Conservation (phyloP, 73 alveolate genomes). For the Paramecium pentaurelia region DNA sequence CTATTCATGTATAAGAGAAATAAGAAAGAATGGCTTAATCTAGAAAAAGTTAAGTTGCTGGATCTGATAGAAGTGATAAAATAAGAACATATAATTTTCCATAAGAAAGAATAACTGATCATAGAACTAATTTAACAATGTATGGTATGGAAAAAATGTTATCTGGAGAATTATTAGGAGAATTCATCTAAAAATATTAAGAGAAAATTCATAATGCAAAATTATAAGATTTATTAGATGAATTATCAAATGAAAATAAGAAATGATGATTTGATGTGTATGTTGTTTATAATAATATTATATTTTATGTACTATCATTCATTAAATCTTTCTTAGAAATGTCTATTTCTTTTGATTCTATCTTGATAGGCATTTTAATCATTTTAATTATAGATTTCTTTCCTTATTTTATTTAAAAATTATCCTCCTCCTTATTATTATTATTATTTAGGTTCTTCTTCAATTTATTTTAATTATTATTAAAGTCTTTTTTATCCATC, state of each 20-base stretch:
- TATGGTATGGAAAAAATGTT: conserved; percentile 81
- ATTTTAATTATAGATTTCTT: background rate
- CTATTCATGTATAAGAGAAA: conserved; percentile 51
- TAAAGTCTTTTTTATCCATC: background rate
- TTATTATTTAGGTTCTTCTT: background rate
- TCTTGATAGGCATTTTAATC: background rate
- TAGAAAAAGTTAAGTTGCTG: conserved; percentile 61
- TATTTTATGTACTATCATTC: background rate
- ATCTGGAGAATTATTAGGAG: conserved; percentile 66
- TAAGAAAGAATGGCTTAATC: conserved; percentile 44
- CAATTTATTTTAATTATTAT: background rate
- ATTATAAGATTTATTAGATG: background rate
- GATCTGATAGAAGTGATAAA: conserved; percentile 83
- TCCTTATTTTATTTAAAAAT: conserved; percentile 2
- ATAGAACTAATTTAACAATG: conserved; percentile 70
- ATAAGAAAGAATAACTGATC: conserved; percentile 87
- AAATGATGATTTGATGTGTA: background rate
- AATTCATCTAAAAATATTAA: background rate
- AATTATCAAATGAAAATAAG: background rate
- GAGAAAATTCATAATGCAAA: conserved; percentile 19
- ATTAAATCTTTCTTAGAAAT: background rate
- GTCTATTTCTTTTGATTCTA: conserved; percentile 30
- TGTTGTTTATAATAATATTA: background rate
- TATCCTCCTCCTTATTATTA: background rate
- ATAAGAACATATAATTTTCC: conserved; percentile 91